These are phyloP conservation scores for Saururus chinensis DNA, from an alignment of 164 flowering plant genomes.

Conservation along the genomic window DNA sequence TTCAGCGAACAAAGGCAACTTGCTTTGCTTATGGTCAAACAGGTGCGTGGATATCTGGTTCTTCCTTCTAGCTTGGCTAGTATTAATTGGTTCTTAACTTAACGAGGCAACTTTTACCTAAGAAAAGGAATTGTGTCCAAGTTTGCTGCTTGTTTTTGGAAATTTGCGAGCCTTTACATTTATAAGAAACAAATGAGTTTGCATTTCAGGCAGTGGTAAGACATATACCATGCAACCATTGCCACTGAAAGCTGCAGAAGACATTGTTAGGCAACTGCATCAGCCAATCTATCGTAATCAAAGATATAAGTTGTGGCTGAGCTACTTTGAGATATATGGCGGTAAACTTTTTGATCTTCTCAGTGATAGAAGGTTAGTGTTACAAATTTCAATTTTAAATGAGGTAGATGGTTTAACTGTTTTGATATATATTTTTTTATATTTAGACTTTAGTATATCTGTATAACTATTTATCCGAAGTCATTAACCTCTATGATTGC, in stretches of 20 bases:
- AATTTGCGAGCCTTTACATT: not conserved
- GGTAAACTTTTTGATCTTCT: constrained; percentile 98
- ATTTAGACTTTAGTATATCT: not conserved
- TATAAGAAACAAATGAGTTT: not conserved
- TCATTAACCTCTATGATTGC: no score
- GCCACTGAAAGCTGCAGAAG: constrained; percentile 87
- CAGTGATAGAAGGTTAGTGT: constrained; percentile 80
- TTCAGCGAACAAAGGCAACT: constrained; percentile 93
- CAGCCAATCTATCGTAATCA: constrained; percentile 84
- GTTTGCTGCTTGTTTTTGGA: not conserved
- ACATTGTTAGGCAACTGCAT: constrained; percentile 75
- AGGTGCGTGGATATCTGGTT: constrained; percentile 26
- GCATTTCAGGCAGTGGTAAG: constrained; percentile 91
- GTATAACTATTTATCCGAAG: no score
- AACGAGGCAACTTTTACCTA: no score
- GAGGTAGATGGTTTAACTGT: not conserved
- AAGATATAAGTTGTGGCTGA: constrained; percentile 86
- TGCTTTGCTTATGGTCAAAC: constrained; percentile 99
- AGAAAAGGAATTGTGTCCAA: not conserved
- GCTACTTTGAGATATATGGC: constrained; percentile 97
- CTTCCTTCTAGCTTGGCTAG: no score
- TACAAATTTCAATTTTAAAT: not conserved
- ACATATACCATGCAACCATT: constrained; percentile 97
- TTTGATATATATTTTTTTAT: no score
- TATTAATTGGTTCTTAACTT: no score